Conservation (phyloP, 495 filamentous ascomycete genomes). For the Oleoguttula mirabilis region DNA sequence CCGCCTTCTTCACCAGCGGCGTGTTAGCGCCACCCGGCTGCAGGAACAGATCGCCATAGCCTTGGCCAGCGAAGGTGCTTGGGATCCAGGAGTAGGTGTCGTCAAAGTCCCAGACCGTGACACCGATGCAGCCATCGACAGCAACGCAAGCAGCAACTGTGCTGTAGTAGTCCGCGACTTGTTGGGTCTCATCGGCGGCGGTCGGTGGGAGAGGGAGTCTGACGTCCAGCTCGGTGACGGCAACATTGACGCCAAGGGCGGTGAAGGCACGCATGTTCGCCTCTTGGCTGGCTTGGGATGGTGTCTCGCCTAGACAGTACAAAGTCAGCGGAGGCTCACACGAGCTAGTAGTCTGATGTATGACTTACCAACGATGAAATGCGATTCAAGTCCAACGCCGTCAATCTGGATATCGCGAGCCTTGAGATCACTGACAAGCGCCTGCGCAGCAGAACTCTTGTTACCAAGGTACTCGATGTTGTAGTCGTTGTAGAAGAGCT, state of each 20-base stretch:
- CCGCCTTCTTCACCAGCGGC: constrained; percentile 12
- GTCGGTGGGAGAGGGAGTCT: constrained; percentile 30
- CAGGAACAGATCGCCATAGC: constrained; percentile 20
- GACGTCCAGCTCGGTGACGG: constrained; percentile 54
- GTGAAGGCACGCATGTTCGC: constrained; percentile 35
- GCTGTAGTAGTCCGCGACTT: constrained; percentile 45
- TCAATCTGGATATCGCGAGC: constrained; percentile 42
- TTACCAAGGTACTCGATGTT: constrained; percentile 44
- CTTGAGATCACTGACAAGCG: constrained; percentile 38
- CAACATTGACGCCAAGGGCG: constrained; percentile 42
- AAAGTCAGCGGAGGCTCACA: too few species aligned
- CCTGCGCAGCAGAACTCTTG: constrained; percentile 37
- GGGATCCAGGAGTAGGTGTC: constrained; percentile 34
- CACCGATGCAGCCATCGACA: constrained; percentile 48
- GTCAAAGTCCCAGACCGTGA: constrained; percentile 56
- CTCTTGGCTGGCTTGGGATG: constrained; percentile 30
- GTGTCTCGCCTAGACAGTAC: constrained; percentile 31
- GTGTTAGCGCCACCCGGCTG: constrained; percentile 20
- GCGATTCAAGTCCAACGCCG: constrained; percentile 47
- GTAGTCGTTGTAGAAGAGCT: constrained; percentile 60
- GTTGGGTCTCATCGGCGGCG: constrained; percentile 38
- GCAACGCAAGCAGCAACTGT: constrained; percentile 48
- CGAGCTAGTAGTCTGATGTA: too few species aligned
- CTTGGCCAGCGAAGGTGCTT: constrained; percentile 23
- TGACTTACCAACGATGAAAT: constrained; percentile 42